Base-by-base conservation (phyloP, 257 asterid species). In the Solanum pinnatisectum region DNA sequence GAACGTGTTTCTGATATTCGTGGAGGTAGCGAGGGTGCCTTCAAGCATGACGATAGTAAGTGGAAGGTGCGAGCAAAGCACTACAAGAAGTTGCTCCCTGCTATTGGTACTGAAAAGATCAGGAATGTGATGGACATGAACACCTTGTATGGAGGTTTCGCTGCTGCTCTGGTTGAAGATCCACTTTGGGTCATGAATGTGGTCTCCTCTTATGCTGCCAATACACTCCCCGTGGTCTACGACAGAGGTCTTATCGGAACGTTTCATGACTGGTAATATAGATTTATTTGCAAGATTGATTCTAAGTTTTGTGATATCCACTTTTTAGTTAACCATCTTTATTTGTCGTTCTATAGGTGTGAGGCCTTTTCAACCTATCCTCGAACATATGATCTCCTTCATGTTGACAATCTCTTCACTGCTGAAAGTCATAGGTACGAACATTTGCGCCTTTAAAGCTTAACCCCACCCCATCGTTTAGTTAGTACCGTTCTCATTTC, bases 321-420 rank as follows among this genome's bases (percentile, higher is more conserved):
- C 9, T 67, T 68, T 36, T 85, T 67, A 59, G 63, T 67, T 89
- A 86, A 86, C 82, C 37, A 78, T 73, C 67, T 81, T 44, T 88
- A 6, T 7, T 85, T 35, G 87, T 87, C 10, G 63, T 82, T 49
- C 67, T 32, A 32, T 83, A 97, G 99, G 99, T 97, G 99, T 68
- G 99, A 97, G 92, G 96, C 99, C 42, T 97, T 97, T 93, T 97
- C 99, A 23, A 97, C 99, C 13, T 97, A 97, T 91, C 99, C 99
- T 87, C 94, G 99, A 73, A 97, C 99, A 1, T 97, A 97, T 22
- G 99, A 97, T 90, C 95, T 97, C 72, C 97, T 97, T 89, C 99
- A 97, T 88, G 87, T 94, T 0, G 99, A 96, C 88, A 96, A 96
- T 44, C 96, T 95, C 74, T 96, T 96, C 92, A 93, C 98, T 72